Percentiles rank a stretch among this genome's conserved stretches.
These are phyloP conservation scores for Penicillium turbatum DNA, from an alignment of 495 filamentous ascomycete genomes.

Conservation along the genomic window DNA sequence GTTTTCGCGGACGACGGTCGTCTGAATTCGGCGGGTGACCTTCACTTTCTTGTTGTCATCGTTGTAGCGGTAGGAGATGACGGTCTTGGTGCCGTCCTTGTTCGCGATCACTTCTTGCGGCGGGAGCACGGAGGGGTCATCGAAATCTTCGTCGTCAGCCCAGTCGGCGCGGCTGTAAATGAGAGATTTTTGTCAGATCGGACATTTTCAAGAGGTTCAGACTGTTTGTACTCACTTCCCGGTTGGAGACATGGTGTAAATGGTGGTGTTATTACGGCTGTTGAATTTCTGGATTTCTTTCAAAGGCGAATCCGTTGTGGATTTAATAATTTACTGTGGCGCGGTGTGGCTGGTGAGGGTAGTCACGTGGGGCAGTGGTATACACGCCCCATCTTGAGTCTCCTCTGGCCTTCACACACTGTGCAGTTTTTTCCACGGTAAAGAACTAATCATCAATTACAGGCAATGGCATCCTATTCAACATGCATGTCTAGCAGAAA, in stretches of 20 bases:
- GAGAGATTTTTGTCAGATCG: slow-evolving; percentile 21
- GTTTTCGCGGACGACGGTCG: slow-evolving; percentile 79
- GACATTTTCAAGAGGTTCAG: background rate
- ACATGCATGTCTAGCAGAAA: too few species aligned
- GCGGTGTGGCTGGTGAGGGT: slow-evolving; percentile 32
- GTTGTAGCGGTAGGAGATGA: slow-evolving; percentile 84
- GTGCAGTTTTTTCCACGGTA: too few species aligned
- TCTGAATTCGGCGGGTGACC: slow-evolving; percentile 88
- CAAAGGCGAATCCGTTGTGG: slow-evolving; percentile 47
- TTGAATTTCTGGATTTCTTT: slow-evolving; percentile 47
- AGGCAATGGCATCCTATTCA: too few species aligned
- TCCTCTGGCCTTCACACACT: too few species aligned
- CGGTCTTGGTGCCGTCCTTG: slow-evolving; percentile 97
- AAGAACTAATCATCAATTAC: too few species aligned
- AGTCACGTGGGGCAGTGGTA: slow-evolving; percentile 25
- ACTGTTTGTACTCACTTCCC: slow-evolving; percentile 37
- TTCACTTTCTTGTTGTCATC: slow-evolving; percentile 94
- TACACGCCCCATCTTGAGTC: background rate
- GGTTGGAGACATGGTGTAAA: slow-evolving; percentile 45
- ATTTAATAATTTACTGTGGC: slow-evolving; percentile 45
- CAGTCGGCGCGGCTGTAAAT: slow-evolving; percentile 68
- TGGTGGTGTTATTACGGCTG: slow-evolving; percentile 26
- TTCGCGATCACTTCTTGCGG: slow-evolving; percentile 81
- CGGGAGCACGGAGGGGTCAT: slow-evolving; percentile 74
- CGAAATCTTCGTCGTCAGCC: slow-evolving; percentile 96